These are phyloP conservation scores for Pseudonectria buxi DNA, from an alignment of 2,329 filamentous ascomycete genomes.

Conservation along the genomic window DNA sequence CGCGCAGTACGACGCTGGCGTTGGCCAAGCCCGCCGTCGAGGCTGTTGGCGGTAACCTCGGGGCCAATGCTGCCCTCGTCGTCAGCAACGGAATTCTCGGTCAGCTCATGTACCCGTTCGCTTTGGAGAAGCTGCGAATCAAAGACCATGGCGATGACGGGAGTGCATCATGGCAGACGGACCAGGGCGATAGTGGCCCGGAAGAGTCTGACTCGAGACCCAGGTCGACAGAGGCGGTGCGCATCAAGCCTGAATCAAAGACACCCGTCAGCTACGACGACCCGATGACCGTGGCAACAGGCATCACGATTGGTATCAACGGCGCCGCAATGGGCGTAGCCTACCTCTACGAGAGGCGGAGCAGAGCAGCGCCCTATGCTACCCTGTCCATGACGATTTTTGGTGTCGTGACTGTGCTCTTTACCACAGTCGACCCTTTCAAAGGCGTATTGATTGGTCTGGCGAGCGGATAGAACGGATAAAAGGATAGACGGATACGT, in stretches of 20 bases:
- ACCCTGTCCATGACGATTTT: conserved; percentile 52
- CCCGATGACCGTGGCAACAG: conserved; percentile 38
- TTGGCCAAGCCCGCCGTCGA: conserved; percentile 41
- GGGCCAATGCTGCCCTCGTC: conserved; percentile 43
- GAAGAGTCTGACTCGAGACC: conserved; percentile 1
- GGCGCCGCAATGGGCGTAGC: conserved; percentile 54
- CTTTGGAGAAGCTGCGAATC: conserved; percentile 24
- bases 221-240: not conserved
- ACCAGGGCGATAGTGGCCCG: conserved; percentile 2
- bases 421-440: conserved; percentile 44
- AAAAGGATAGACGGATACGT: not conserved
- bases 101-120: conserved; percentile 33
- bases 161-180: not conserved
- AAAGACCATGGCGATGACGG: conserved; percentile 2
- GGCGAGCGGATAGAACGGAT: conserved; percentile 19
- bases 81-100: conserved; percentile 45
- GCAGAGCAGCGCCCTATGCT: conserved; percentile 48
- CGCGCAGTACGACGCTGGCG: conserved; percentile 44
- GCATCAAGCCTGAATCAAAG: not conserved
- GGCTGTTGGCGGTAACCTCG: conserved; percentile 37
- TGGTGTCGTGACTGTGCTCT: conserved; percentile 48
- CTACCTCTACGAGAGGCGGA: conserved; percentile 48
- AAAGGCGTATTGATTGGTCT: conserved; percentile 29
- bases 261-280: conserved; percentile 18
- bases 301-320: conserved; percentile 50